Base-by-base conservation (phyloP, 345 rosid species). In the Carallia pectinifolia region DNA sequence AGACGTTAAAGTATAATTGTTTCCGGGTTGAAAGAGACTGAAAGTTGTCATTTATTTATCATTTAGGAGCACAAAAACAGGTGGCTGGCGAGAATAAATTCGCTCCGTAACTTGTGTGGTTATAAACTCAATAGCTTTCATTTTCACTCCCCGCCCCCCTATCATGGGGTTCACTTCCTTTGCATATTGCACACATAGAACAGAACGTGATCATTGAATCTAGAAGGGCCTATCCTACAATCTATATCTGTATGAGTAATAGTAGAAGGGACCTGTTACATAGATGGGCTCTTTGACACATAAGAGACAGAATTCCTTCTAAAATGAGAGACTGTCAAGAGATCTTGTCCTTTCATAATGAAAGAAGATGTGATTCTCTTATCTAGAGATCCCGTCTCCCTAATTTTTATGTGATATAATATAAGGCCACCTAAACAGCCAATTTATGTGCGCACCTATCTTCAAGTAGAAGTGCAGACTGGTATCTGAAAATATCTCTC, bases 101-200 rank as follows among this genome's bases (percentile, higher is more conserved):
- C 0, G 8, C 34, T 65, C 68, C 40, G 39, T 58, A 73, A 76
- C 53, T 18, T 56, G 9, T 62, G 9, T 59, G 81, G 84, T 36
- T 64, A 68, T 12, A 73, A 65, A 53, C 56, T 64, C n/a, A 6
- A 13, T 33, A 62, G 65, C 63, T 78, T 78, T 76, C 82, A 38
- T 68, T 75, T 73, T 78, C 82, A 70, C 23, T 13, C n/a, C n/a
- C 6, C 82, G 67, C 23, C 18, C n/a, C n/a, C 6, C 40, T 0
- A 23, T 9, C 3, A n/a, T 55, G 18, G 0, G 10, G 8, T 55
- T 55, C 30, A 7, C 31, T 55, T 55, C 0, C 74, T 52, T 60
- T 7, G 10, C 60, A 10, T 29, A 1, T 2, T 8, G 0, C 31
- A 7, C 23, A 30, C 58, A 63, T 30, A 38, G 61, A 52, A 64